Base-by-base conservation (phyloP, 2,329 filamentous ascomycete species). In the Cladosporium halotolerans region DNA sequence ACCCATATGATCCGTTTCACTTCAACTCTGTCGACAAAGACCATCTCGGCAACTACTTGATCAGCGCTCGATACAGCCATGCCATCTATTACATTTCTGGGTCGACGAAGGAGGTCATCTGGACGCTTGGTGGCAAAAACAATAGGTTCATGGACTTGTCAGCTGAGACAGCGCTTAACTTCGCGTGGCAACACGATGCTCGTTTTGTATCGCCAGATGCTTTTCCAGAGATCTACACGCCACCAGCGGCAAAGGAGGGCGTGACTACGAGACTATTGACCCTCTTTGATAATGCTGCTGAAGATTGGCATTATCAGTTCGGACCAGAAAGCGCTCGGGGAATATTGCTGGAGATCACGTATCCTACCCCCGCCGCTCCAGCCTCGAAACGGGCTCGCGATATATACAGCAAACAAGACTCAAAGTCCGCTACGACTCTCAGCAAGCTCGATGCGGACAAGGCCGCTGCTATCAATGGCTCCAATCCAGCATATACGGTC, bases 1-100 rank as follows among this genome's bases (percentile, higher is more conserved):
- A 73, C 41, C 72, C 74, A 0, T 79, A 72, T 62, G 78, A 80
- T 59, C 79, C 72, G 62, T 79, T 79, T 62, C 77, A 78, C 61
- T 74, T 79, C 62, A 76, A 78, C 65, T 76, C 73, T 53, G 65
- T 78, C 39, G 72, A 73, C 54, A 78, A 78, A 57, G 73, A 77
- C 55, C 61, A 61, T 1, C 57, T 68, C 4, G 76, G 73, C 1
- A 72, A 77, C 60, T 78, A 76, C 54, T 65, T 78, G 13, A 67
- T 78, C 32, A 77, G 74, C 0, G 69, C 68, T 3, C 67, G 73
- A 4, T 69, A 75, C 54, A 67, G 68, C 7, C 71, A 73, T 55
- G 66, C 71, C 1, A 64, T 77, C 10, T 69, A 70, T 57, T 76
- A 75, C 53, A 70, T 77, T 52, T 70, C 72, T 45, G 72, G 73